These are phyloP conservation scores for Tulasnella sp. DNA, from an alignment of 768 basidiomycete species.

Conservation along the genomic window DNA sequence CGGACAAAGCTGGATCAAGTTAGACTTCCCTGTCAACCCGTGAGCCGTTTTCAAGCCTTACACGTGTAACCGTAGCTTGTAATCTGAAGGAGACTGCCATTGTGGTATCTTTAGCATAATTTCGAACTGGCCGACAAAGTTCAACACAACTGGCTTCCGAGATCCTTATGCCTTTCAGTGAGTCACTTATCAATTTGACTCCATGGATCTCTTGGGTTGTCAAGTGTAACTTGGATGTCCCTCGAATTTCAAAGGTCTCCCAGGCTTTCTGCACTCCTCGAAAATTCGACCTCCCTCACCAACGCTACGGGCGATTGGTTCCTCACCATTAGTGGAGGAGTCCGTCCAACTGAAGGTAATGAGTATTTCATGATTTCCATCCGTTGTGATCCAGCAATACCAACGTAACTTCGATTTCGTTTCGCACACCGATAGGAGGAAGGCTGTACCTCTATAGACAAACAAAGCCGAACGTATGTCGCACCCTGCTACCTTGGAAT, in stretches of 20 bases:
- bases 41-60: conserved; percentile 15
- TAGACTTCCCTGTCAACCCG: conserved; percentile 9
- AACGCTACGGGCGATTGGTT: conserved; percentile 16
- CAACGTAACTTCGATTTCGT: no score
- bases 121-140: neutral
- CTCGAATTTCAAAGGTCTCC: no score
- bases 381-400: no score
- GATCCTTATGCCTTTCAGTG: conserved; percentile 21
- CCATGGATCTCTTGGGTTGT: no score
- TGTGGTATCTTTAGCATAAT: neutral
- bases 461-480: conserved; percentile 12
- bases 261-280: conserved; percentile 14
- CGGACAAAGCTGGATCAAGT: conserved; percentile 17
- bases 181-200: no score
- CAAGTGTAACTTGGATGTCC: no score
- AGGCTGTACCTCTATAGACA: conserved; percentile 21
- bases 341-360: neutral
- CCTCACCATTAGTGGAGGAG: conserved; percentile 20
- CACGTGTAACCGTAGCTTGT: conserved; percentile 3
- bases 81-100: neutral
- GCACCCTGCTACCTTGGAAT: neutral
- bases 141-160: conserved; percentile 18
- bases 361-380: no score
- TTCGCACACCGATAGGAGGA: conserved; percentile 3
- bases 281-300: neutral